phyloP scores from a whole-genome alignment of 352 stramenopile species.

The Thraustotheca clavata region DNA sequence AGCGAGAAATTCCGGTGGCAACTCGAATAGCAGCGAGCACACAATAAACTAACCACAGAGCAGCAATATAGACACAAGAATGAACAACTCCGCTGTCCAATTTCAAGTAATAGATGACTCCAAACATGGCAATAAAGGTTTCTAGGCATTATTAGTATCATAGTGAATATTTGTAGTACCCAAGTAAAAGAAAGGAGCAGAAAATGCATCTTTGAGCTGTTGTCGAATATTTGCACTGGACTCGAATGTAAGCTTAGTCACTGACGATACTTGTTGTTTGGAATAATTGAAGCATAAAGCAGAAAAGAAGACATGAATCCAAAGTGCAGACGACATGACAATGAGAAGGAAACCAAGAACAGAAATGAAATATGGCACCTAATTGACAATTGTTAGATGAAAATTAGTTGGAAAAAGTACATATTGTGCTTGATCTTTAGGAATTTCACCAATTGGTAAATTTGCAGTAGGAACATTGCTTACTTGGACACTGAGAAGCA shows the following conservation, averaged over 20 bases:
- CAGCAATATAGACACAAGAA: neutral
- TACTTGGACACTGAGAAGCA: conserved; percentile 8
- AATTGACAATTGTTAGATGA: neutral
- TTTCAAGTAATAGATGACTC: conserved; percentile 16
- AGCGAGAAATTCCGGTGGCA: conserved; percentile 1
- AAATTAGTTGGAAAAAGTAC: neutral
- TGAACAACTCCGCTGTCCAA: neutral
- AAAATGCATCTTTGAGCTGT: neutral
- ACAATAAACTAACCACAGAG: neutral
- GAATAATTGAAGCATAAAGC: conserved; percentile 20
- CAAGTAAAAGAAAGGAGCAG: neutral
- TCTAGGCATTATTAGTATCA: neutral
- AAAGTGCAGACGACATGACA: neutral
- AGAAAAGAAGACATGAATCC: conserved; percentile 12
- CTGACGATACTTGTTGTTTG: conserved; percentile 18
- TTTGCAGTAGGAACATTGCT: conserved; percentile 2
- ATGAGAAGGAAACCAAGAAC: conserved; percentile 11
- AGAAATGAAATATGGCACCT: conserved; percentile 8
- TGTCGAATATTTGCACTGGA: neutral
- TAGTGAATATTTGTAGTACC: conserved; percentile 1
- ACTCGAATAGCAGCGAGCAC: conserved; percentile 2
- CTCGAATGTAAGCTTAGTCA: conserved; percentile 10
- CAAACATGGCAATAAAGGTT: conserved; percentile 12
- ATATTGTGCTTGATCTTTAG: neutral
- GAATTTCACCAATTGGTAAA: neutral